Conservation (phyloP, 306 rosid species). For the Rosa lucieae region DNA sequence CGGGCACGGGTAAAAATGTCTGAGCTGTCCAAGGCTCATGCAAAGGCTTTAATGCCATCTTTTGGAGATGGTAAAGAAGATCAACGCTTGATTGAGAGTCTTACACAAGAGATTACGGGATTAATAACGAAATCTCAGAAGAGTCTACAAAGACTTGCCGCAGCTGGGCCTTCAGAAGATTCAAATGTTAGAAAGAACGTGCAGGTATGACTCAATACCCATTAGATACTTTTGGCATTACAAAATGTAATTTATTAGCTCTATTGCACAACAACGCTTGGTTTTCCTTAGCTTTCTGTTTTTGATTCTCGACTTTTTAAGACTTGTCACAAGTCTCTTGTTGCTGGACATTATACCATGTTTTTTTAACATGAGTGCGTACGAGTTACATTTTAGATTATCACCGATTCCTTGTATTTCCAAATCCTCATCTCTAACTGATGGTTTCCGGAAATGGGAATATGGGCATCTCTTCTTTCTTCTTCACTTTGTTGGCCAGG, state of each 20-base stretch:
- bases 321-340: background rate
- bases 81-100: slow-evolving; percentile 77
- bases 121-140: slow-evolving; percentile 82
- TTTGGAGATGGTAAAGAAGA: slow-evolving; percentile 95
- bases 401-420: background rate
- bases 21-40: slow-evolving; percentile 86
- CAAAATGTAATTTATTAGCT: slow-evolving; percentile 8
- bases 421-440: background rate
- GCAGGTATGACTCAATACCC: slow-evolving; percentile 57
- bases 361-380: too few species aligned
- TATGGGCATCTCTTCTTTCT: background rate
- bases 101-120: slow-evolving; percentile 78
- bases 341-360: background rate
- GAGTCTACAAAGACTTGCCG: slow-evolving; percentile 73
- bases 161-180: slow-evolving; percentile 91
- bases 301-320: background rate
- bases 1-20: slow-evolving; percentile 80
- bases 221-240: slow-evolving; percentile 8
- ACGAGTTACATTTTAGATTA: background rate
- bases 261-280: background rate
- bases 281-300: background rate
- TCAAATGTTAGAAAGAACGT: slow-evolving; percentile 91
- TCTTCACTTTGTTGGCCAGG: background rate
- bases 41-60: slow-evolving; percentile 92
- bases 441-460: background rate